phyloP scores from a whole-genome alignment of 129 eudicot genomes.

The Artemisia argyi region DNA sequence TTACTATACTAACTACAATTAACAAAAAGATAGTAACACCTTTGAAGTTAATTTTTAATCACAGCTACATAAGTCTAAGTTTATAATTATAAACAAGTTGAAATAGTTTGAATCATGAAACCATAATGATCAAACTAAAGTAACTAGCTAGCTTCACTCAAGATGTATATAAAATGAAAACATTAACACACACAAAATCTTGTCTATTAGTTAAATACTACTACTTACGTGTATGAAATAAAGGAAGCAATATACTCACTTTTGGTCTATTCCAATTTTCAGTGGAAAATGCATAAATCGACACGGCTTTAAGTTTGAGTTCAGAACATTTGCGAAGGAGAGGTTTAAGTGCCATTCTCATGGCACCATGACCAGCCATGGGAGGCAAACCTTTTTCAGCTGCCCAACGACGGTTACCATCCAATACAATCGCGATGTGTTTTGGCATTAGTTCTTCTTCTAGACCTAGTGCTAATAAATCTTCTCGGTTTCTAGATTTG shows the following conservation, averaged over 20 bases:
- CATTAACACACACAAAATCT: neutral
- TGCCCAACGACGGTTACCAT: constrained; percentile 24
- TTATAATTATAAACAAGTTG: no score
- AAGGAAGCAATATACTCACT: constrained; percentile 12
- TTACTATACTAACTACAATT: no score
- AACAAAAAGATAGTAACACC: no score
- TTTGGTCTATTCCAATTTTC: constrained; percentile 21
- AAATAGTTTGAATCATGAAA: no score
- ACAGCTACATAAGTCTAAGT: no score
- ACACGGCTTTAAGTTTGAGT: constrained; percentile 3
- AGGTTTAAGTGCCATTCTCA: constrained; percentile 8
- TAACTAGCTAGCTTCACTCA: no score
- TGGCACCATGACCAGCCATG: constrained; percentile 17
- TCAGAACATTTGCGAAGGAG: neutral
- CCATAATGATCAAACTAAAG: no score
- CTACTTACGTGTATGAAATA: neutral
- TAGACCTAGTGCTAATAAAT: neutral
- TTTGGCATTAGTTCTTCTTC: constrained; percentile 20
- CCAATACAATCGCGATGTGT: constrained; percentile 17
- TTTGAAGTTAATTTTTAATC: no score
- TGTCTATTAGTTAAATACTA: neutral
- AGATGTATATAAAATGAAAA: neutral
- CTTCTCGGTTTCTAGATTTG: neutral
- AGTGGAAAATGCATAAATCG: constrained; percentile 23
- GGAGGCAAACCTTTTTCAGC: constrained; percentile 14